A percentile compares a stretch with the other conserved stretches of the same genome.
These are phyloP conservation scores for Aspergillus amoenus DNA, from an alignment of 2,329 filamentous ascomycete genomes.

Conservation along the genomic window DNA sequence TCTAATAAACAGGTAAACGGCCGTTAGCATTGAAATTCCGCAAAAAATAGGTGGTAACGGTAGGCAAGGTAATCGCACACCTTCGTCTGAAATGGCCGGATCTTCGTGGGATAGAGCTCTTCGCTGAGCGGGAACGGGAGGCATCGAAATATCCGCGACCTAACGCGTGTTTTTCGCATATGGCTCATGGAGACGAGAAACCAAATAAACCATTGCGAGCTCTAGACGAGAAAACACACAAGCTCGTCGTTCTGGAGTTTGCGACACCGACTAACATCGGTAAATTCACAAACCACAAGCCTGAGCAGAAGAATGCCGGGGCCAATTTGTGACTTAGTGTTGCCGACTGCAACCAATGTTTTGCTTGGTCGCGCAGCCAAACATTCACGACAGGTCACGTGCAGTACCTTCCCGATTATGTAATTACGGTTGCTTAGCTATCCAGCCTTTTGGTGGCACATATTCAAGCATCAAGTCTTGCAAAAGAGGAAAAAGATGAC, in stretches of 20 bases:
- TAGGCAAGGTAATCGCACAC: constrained; percentile 36
- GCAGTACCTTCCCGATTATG: constrained; percentile 9
- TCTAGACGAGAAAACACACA: constrained; percentile 8
- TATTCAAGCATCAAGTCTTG: background rate
- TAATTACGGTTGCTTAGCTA: constrained; percentile 6
- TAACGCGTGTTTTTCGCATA: constrained; percentile 45
- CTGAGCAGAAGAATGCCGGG: constrained; percentile 4
- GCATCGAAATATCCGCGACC: constrained; percentile 50
- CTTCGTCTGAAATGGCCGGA: constrained; percentile 59
- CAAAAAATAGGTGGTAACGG: background rate
- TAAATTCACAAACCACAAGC: constrained; percentile 5
- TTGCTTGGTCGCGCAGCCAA: constrained; percentile 21
- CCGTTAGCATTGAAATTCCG: background rate
- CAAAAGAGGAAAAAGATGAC: constrained; percentile 38
- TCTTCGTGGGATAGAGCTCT: constrained; percentile 42
- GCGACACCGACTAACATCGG: constrained; percentile 7
- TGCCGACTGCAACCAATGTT: constrained; percentile 10
- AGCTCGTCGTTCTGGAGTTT: constrained; percentile 9
- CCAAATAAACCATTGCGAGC: constrained; percentile 42
- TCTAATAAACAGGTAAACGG: constrained; percentile 51
- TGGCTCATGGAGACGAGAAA: constrained; percentile 42
- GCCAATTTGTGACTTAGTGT: constrained; percentile 8
- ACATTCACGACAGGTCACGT: constrained; percentile 16
- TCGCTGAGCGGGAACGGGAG: constrained; percentile 46
- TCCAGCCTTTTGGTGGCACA: background rate